Evolutionary conservation across 257 asterid genomes (phyloP), one percentile per base, ranked within the genome.

Genomic region (Solanum paucissectum): DNA sequence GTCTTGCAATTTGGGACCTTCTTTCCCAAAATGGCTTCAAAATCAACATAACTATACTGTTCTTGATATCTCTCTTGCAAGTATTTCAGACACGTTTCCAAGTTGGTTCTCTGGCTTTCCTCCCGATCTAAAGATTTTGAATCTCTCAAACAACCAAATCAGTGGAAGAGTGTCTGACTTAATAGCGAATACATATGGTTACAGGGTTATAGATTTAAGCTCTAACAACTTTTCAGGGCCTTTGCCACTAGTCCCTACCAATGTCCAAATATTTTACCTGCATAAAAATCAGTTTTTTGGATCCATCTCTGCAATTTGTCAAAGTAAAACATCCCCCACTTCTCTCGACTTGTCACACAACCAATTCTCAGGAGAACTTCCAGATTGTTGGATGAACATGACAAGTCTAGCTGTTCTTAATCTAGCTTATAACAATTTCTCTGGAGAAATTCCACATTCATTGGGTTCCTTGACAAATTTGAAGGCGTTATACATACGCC

Each of bases 21-120:
- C 14, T 83, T 92, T 92, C 62, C 94, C 92, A 0, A 14, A 69
- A 33, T 91, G 93, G 94, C 42, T 91, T 36, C 85, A 25, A 73
- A 90, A 83, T 64, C 92, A 87, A 25, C 75, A 21, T 3, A 32
- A 29, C 33, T 27, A 88, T 3, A 11, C n/a, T 1, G 1, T 8
- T 6, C 88, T 92, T 23, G 91, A 91, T 44, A 83, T 91, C 33
- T 88, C 94, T 23, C 7, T 20, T 32, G 60, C 52, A 10, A 72
- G 85, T 18, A 75, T 91, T 27, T 83, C 90, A 82, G 93, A 87
- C 76, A 29, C n/a, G 49, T 9, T 89, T 12, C 94, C 92, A 58
- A 9, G 69, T 32, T 90, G 91, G 92, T 85, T 91, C 9, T 86
- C 90, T 86, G 40, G 32, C 58, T 29, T 89, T 4, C 66, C 90